Base-by-base conservation (phyloP, 2,329 filamentous ascomycete species). In the Cryphonectria japonica region DNA sequence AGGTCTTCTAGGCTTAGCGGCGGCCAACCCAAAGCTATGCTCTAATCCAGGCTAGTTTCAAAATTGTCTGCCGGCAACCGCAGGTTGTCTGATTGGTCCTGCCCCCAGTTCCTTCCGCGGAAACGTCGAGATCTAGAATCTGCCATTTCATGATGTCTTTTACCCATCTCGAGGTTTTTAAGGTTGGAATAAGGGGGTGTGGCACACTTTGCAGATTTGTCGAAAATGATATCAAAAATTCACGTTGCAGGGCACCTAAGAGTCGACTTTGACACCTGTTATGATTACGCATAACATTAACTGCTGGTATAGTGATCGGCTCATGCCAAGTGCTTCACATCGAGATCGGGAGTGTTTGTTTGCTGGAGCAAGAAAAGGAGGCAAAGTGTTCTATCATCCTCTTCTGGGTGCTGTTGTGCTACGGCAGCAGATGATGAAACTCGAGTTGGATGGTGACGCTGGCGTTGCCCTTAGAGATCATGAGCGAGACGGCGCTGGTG, bases 61-160 rank as follows among this genome's bases (percentile, higher is more conserved):
- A 32, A 39, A 50, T 2, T 11, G n/a, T 46, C 39, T 46, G 39
- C n/a, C 39, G 26, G 63, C 26, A 5, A 32, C 29, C 26, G 41
- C 41, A 9, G 16, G 39, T 6, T 9, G 26, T 50, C 41, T 52
- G 63, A 65, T 65, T 65, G 63, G 63, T 29, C 26, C 41, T 22
- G 19, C 29, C 26, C 26, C 19, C 41, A 14, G 26, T 19, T 19
- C 22, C 43, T 29, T 52, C 13, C 1, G 19, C 26, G 26, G 29
- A 37, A 50, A 52, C 26, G 52, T 65, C 63, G 63, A 65, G 63
- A 65, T 65, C 63, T 65, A 19, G 61, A 34, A 50, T n/a, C 34
- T 65, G 43, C 37, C 43, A 65, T 65, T 29, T 41, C 19, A 11
- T 43, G n/a, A 22, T 52, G 34, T n/a, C 34, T 19, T 26, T 65